Percentiles rank a stretch among this genome's conserved stretches.
These are phyloP conservation scores for Dalbergia cochinchinensis DNA, from an alignment of 306 rosid species.

Conservation along the genomic window DNA sequence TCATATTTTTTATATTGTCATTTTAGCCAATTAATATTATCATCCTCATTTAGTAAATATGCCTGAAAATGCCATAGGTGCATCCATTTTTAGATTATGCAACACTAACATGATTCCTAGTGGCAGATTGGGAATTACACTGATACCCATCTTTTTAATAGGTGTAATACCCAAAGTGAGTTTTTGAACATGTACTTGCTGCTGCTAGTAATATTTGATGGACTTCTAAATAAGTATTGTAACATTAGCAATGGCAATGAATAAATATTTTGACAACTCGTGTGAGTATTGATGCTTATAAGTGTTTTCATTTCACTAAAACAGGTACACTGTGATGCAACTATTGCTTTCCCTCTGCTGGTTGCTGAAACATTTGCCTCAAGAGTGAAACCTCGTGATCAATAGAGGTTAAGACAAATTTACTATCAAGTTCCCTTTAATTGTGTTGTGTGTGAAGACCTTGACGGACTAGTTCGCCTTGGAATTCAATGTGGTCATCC, in stretches of 20 bases:
- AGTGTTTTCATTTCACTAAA: conserved; percentile 18
- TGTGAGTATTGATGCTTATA: background rate
- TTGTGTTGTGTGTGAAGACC: conserved; percentile 17
- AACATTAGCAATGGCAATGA: background rate
- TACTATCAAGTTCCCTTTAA: conserved; percentile 20
- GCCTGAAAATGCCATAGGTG: background rate
- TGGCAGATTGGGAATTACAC: background rate
- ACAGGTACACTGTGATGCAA: conserved; percentile 92
- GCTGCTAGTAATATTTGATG: background rate
- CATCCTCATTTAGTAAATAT: background rate
- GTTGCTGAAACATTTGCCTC: conserved; percentile 84
- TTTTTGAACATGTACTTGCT: background rate
- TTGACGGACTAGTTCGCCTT: conserved; percentile 19
- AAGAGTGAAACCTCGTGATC: conserved; percentile 43
- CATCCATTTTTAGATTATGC: conserved; percentile 1
- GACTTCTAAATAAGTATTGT: background rate
- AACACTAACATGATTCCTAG: background rate
- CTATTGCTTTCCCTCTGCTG: conserved; percentile 81
- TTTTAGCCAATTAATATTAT: background rate
- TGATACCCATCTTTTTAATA: background rate
- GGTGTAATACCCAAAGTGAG: background rate
- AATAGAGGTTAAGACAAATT: conserved; percentile 20
- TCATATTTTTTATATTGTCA: conserved; percentile 1
- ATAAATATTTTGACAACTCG: background rate
- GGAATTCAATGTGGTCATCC: conserved; percentile 13